A percentile compares a stretch with the other conserved stretches of the same genome.
Conservation (phyloP, 192 early-diverging fungal genomes). For the Allomyces macrogynus region DNA sequence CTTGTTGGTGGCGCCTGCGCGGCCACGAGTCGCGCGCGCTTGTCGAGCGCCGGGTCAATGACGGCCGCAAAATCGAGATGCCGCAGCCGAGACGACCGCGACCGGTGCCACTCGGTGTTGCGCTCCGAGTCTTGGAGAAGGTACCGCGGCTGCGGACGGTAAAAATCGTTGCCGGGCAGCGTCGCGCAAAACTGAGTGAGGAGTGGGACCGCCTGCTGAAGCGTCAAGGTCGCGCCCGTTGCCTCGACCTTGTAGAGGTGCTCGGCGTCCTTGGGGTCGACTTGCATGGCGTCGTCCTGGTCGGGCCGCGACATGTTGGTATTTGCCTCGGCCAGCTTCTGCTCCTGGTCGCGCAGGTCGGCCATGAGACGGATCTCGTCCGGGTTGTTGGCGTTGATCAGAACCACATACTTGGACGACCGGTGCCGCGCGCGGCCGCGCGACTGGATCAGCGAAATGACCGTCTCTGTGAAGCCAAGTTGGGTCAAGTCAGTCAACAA, state of each 20-base stretch:
- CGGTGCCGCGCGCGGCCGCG: conserved; percentile 59
- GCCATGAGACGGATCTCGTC: conserved; percentile 13
- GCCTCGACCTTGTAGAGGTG: conserved; percentile 31
- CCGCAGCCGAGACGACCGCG: conserved; percentile 4
- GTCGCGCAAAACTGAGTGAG: conserved; percentile 50
- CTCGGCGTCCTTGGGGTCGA: conserved; percentile 19
- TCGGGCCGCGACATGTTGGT: conserved; percentile 4
- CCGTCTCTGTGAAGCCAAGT: conserved; percentile 55
- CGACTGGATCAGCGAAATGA: conserved; percentile 72
- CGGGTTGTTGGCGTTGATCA: conserved; percentile 33
- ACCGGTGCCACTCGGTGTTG: conserved; percentile 8
- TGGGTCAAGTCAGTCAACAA: no score
- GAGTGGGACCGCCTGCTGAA: conserved; percentile 38
- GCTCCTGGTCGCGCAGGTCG: conserved; percentile 22
- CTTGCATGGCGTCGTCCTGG: conserved; percentile 9
- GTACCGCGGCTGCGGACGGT: conserved; percentile 31
- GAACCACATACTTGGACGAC: conserved; percentile 51
- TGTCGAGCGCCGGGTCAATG: no score
- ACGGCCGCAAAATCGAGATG: no score
- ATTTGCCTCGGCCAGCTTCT: conserved; percentile 25
- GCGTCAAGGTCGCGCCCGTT: conserved; percentile 51
- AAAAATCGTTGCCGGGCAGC: conserved; percentile 44
- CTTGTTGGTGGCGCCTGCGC: conserved; percentile 6
- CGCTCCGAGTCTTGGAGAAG: conserved; percentile 3
- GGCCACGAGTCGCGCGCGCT: neutral